Base-by-base conservation (phyloP, 2,329 filamentous ascomycete genomes). In the Daldinia sp. region DNA sequence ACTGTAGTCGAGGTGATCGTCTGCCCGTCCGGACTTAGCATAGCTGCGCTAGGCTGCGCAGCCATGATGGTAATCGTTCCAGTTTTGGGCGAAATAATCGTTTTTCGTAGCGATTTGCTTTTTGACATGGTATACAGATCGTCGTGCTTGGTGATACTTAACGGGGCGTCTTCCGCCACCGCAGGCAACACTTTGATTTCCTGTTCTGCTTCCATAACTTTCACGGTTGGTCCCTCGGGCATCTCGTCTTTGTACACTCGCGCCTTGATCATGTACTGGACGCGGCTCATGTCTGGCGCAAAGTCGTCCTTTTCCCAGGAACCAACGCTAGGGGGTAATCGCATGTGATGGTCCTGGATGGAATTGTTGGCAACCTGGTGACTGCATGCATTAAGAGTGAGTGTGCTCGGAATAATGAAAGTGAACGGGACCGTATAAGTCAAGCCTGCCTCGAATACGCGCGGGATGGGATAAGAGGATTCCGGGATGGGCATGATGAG, bases 361-460 rank as follows among this genome's bases (percentile, higher is more conserved):
- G 76, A 76, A n/a, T 77, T 75, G 37, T 77, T 77, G 37, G 77
- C 75, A 55, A 80, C 78, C 25, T 73, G 68, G 75, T 87, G 85
- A 68, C 77, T 82, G 77, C 85, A 87, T 15, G 85, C 83, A 61
- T 80, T 80, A 50, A 87, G 77, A 15, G 85, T 87, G 61, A 87
- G 81, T 55, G 86, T 81, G 66, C 79, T 77, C 15, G 85, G 85
- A 13, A 87, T 80, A 60, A 87, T 81, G 66, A 87, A 87, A 75
- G 85, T 75, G 76, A 87, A 85, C n/a, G 85, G 85, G 21, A 87
- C 73, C 11, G 71, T 79, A 73, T 85, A 84, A 23, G 77, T 78
- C 65, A 73, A 73, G 1, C 80, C 82, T n/a, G 79, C 77, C 72
- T 82, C 76, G 61, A 86, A 82, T 27, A 85, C 70, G 30, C 80